A percentile compares a stretch with the other conserved stretches of the same genome.
phyloP scores from a whole-genome alignment of 2,329 filamentous ascomycete genomes.

The Graphiopsis chlorocephala region DNA sequence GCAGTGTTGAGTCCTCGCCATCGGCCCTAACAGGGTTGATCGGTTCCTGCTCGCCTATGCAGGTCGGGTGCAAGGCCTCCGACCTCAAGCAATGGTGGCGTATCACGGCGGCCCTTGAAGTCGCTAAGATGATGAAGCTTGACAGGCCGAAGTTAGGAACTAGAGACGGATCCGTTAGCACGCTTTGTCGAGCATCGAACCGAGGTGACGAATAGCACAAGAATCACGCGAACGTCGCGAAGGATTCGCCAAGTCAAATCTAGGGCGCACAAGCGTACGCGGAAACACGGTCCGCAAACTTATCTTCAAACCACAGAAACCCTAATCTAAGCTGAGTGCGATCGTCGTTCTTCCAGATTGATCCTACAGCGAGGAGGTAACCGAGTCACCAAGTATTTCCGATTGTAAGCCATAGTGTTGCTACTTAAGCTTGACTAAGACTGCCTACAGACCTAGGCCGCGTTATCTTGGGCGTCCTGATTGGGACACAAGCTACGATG shows the following conservation, averaged over 20 bases:
- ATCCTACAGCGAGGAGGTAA: background rate
- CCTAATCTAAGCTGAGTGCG: background rate
- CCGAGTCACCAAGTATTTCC: background rate
- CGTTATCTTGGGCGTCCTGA: background rate
- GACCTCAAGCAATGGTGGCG: background rate
- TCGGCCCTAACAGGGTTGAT: background rate
- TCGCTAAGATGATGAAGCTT: background rate
- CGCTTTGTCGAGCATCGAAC: background rate
- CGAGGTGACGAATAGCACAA: background rate
- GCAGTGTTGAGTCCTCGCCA: too few species aligned
- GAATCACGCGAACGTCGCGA: background rate
- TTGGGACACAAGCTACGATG: background rate
- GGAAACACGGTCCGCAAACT: background rate
- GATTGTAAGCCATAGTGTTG: background rate
- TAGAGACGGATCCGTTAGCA: too few species aligned
- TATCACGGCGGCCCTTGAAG: background rate
- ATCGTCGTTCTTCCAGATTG: background rate
- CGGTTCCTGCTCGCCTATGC: background rate
- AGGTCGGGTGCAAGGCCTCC: background rate
- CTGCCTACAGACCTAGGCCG: background rate
- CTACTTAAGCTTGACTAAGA: background rate
- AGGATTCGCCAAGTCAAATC: background rate
- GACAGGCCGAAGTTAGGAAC: background rate
- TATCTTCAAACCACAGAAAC: background rate
- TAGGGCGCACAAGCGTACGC: background rate